Base-by-base conservation (phyloP, 192 early-diverging fungal genomes). In the Backusella mclennaniae region DNA sequence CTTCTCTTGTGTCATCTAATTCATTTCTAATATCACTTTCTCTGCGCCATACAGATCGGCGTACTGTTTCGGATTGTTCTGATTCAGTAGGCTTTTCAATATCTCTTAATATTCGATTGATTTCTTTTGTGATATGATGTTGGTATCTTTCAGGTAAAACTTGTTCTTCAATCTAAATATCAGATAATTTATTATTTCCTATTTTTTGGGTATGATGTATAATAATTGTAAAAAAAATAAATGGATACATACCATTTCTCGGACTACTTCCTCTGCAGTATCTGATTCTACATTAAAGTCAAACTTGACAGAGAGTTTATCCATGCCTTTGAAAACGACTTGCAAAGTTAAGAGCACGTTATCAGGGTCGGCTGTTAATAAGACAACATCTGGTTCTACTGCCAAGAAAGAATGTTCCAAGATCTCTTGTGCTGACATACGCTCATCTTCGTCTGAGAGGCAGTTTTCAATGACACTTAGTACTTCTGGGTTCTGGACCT, bases 21-120 rank as follows among this genome's bases (percentile, higher is more conserved):
- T 84, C 82, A 36, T 74, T 76, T 35, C 78, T 66, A n/a, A 84
- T 84, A 49, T 84, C 82, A 59, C 69, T 80, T 67, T 84, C 82
- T 26, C 82, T 73, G 35, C 82, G 73, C 82, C 82, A 84, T 0
- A 84, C 76, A 1, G 78, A 76, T 39, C 71, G 73, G 17, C 71
- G 73, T 6, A 69, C 75, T 56, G 72, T 53, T 26, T 83, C 78
- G 5, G 69, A 72, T 52, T 80, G 78, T 9, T 80, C 82, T 19
- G 76, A 73, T 52, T 74, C 73, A 38, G 33, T 67, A 11, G 75
- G 75, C 33, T 87, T 92, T 66, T 87, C 87, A 46, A 93, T 76
- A 53, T 95, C 93, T 29, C 93, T 87, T 59, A 95, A 81, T 73
- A 95, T 94, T 49, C 92, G 87, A 78, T 94, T 95, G 75, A 95